A percentile compares a stretch with the other conserved stretches of the same genome.
Conservation (phyloP, 768 basidiomycete species). For the Epithele typhae region DNA sequence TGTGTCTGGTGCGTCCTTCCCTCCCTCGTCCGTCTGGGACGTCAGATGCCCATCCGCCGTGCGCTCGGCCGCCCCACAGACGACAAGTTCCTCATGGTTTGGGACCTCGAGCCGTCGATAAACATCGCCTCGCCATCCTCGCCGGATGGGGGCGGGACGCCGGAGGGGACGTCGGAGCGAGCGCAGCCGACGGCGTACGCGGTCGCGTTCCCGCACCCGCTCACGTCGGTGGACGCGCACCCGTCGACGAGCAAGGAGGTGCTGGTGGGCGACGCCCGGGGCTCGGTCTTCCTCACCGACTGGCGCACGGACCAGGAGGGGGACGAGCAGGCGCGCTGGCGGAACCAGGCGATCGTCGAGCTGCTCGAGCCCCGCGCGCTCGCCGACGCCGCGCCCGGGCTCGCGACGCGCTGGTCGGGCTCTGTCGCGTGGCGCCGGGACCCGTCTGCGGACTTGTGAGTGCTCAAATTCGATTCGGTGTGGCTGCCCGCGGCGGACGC, state of each 20-base stretch:
- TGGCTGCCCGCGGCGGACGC: too few relatives aligned
- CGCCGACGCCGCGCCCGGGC: slow-evolving; percentile 45
- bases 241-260: slow-evolving; percentile 74
- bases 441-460: slow-evolving; percentile 62
- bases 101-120: slow-evolving; percentile 69
- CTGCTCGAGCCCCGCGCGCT: slow-evolving; percentile 67
- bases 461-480: slow-evolving; percentile 10
- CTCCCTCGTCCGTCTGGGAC: too few relatives aligned
- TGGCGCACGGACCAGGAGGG: slow-evolving; percentile 71
- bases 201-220: slow-evolving; percentile 68
- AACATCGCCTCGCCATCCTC: slow-evolving; percentile 38
- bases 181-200: slow-evolving; percentile 76
- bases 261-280: slow-evolving; percentile 70
- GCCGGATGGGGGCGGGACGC: slow-evolving; percentile 28
- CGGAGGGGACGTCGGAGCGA: slow-evolving; percentile 34
- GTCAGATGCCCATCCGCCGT: too few relatives aligned
- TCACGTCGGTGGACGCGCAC: slow-evolving; percentile 65
- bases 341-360: slow-evolving; percentile 62
- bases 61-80: slow-evolving; percentile 35
- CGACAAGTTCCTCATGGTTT: slow-evolving; percentile 82
- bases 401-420: slow-evolving; percentile 44
- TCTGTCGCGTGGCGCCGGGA: slow-evolving; percentile 70
- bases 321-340: slow-evolving; percentile 47
- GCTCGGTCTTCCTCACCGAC: slow-evolving; percentile 74
- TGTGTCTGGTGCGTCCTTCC: slow-evolving; percentile 56